These are phyloP conservation scores for Plasmodium ovale DNA, from an alignment of 169 alveolate genomes.

Conservation along the genomic window DNA sequence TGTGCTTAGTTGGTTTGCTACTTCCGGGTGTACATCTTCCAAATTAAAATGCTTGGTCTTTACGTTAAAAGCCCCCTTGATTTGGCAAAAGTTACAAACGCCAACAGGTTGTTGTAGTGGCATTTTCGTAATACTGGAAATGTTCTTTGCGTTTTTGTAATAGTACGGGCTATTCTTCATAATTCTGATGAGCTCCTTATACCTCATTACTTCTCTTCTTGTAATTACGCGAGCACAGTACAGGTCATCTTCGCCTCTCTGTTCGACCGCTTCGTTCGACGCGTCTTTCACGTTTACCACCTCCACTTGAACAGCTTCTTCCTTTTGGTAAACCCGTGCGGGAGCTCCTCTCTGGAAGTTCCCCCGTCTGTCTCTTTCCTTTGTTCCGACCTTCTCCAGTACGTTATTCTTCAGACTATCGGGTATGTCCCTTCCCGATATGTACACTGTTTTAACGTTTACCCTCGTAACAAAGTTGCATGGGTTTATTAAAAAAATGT, in stretches of 20 bases:
- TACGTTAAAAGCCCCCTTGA: slow-evolving; percentile 43
- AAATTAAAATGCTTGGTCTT: slow-evolving; percentile 29
- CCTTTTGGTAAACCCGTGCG: no score
- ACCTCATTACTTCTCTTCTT: slow-evolving; percentile 70
- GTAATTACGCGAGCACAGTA: slow-evolving; percentile 41
- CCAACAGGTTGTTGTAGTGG: slow-evolving; percentile 71
- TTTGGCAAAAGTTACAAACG: slow-evolving; percentile 46
- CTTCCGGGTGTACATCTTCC: slow-evolving; percentile 1
- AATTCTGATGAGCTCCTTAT: slow-evolving; percentile 60
- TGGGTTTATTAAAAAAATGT: slow-evolving; percentile 45
- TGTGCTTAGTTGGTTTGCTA: slow-evolving; percentile 1
- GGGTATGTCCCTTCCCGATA: slow-evolving; percentile 9
- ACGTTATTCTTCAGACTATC: slow-evolving; percentile 6
- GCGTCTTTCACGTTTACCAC: background rate
- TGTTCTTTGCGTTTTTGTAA: slow-evolving; percentile 53
- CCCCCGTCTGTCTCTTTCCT: slow-evolving; percentile 1
- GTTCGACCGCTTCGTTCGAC: background rate
- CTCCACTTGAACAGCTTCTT: background rate
- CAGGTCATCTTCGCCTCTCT: background rate
- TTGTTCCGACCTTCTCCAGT: slow-evolving; percentile 8
- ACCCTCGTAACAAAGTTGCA: slow-evolving; percentile 71
- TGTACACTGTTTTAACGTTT: slow-evolving; percentile 58
- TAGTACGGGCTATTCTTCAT: slow-evolving; percentile 56
- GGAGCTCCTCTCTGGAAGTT: background rate
- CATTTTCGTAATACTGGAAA: slow-evolving; percentile 10